Base-by-base conservation (phyloP, 305 asterid genomes). In the Fraxinus albicans region DNA sequence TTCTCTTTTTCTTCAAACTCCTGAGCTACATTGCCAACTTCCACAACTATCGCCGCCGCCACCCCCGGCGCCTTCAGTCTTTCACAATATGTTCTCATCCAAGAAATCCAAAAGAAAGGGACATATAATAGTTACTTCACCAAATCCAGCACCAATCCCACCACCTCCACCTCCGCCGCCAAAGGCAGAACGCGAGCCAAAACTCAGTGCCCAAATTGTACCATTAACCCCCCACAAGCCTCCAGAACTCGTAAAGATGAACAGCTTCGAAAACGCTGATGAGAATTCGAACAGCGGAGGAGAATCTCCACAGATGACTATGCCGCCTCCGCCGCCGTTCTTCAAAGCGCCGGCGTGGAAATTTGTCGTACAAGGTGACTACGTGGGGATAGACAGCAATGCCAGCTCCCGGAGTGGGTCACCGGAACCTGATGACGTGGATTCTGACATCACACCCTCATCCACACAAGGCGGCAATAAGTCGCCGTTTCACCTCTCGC, bases 321-420 rank as follows among this genome's bases (percentile, higher is more conserved):
- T 90, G 0, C 98, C 97, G 0, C 98, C 95, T 2, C 97, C 97
- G 1, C 90, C 97, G 50, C 88, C 91, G 13, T 90, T 90, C 91
- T 86, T 84, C 76, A 93, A 86, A 55, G 88, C 79, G 67, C 90
- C 94, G 76, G 91, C 90, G 6, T 94, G 99, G 99, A 94, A 85
- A 83, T 94, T 95, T 36, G 94, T 89, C 15, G 89, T 94, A 80
- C 91, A 90, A 81, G 98, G 97, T 3, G 99, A 94, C 75, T 93
- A 90, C 87, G 94, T 91, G 44, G 87, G 97, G 80, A 75, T 94
- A 19, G 89, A 94, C 87, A 94, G 97, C 88, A 86, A 31, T 29
- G 67, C 75, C 79, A 91, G 97, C 87, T 92, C 97, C 70, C 87
- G 97, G 63, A 92, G 95, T 50, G 97, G 88, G 4, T 95, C 97